Percentiles rank a stretch among this genome's conserved stretches.
phyloP scores from a whole-genome alignment of 768 basidiomycete species.

The Boletus sp. region DNA sequence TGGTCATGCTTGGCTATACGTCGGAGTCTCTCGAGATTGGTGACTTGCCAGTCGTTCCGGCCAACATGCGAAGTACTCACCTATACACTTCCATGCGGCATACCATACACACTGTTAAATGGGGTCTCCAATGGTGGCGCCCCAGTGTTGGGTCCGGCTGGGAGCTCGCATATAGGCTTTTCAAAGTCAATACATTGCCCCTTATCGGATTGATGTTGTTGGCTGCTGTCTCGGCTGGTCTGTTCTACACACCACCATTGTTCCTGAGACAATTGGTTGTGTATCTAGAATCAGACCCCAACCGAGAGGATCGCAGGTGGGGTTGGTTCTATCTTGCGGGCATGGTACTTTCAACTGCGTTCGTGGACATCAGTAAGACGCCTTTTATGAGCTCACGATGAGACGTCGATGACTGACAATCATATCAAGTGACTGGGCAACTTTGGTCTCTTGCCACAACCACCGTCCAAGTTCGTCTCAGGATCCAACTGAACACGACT shows the following conservation, averaged over 20 bases:
- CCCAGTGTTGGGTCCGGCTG: conserved; percentile 64
- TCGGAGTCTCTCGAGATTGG: conserved; percentile 78
- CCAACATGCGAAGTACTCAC: conserved; percentile 62
- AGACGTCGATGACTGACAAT: conserved; percentile 4
- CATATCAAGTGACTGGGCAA: conserved; percentile 57
- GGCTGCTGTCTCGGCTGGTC: conserved; percentile 53
- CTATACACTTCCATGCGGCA: conserved; percentile 67
- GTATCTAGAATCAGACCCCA: conserved; percentile 65
- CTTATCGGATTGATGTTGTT: conserved; percentile 46
- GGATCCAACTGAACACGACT: conserved; percentile 78
- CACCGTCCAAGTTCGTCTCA: conserved; percentile 65
- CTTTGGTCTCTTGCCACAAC: conserved; percentile 72
- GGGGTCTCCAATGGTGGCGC: conserved; percentile 56
- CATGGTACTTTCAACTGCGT: conserved; percentile 46
- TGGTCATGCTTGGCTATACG: conserved; percentile 79
- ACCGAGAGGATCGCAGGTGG: conserved; percentile 58
- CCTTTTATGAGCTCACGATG: neutral
- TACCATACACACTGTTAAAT: conserved; percentile 48
- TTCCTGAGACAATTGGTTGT: conserved; percentile 60
- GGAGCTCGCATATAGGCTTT: conserved; percentile 59
- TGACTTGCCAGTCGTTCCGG: conserved; percentile 81
- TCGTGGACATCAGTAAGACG: conserved; percentile 43
- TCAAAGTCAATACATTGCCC: conserved; percentile 49
- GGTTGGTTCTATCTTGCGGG: conserved; percentile 70
- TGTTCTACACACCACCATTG: conserved; percentile 65